Base-by-base conservation (phyloP, 1,139 yeast genomes). In the Debaryomycetaceae sp. region DNA sequence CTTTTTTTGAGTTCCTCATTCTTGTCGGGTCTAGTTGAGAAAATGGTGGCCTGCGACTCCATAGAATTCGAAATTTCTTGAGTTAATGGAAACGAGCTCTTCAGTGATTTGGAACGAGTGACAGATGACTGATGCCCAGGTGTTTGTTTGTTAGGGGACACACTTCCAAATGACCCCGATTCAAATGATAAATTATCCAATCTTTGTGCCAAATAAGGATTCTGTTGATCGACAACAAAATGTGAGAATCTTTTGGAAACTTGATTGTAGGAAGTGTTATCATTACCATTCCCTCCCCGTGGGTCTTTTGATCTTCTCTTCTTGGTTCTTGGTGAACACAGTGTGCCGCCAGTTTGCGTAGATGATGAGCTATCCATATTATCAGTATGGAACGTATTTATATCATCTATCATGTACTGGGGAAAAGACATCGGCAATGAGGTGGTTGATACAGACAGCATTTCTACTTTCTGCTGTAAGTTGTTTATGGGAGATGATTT, bases 41-140 rank as follows among this genome's bases (percentile, higher is more conserved):
- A 71, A 17, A 72, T 70, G 1, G 77, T 72, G 8, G 74, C 75
- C 45, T 70, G 76, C 0, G 75, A 68, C 3, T 65, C 74, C 70
- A 65, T 63, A 34, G 71, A 65, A 38, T 63, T 59, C 31, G 72
- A 66, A 22, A 66, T 64, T 37, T 65, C 64, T 13, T 31, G 17
- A 5, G 34, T 19, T n/a, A 17, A 22, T 9, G 22, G 16, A 7
- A 16, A 19, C 5, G 37, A 30, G 13, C 28, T 14, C 8, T 29
- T 30, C 8, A 17, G 14, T 11, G 37, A 34, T 7, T 31, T 35
- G n/a, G 33, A 30, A 13, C 29, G 18, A 16, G 17, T 34, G 9
- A 15, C 31, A 7, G 35, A 31, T 3, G 36, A 13, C 26, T 22
- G 26, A 8, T 11, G 7, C 6, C 30, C 35, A 5, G 39, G 31